Evolutionary conservation across 306 rosid species (phyloP), one percentile per base, ranked within the genome.

Genomic region (Ziziphus jujuba): DNA sequence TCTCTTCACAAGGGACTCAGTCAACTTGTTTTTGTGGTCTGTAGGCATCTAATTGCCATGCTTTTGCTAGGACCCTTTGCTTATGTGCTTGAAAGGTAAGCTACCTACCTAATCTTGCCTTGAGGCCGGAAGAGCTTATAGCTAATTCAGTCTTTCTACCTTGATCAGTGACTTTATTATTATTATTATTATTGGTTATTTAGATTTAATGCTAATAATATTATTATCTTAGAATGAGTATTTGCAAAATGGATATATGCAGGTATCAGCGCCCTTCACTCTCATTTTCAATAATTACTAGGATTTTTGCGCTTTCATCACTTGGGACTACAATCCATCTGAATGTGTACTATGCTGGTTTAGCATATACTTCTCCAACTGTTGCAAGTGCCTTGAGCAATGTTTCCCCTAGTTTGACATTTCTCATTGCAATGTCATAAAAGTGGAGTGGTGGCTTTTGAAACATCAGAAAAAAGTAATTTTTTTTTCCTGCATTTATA

Each of bases 301-400:
- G 76, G 65, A 44, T 80, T 6, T 80, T 80, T 12, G 36, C 64
- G 38, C 73, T 80, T 3, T 25, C 85, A 31, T 58, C 67, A 8
- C 28, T 80, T 9, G 84, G 84, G 40, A 76, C 79, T 10, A 73
- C 85, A 10, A n/a, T n/a, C n/a, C n/a, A n/a, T n/a, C n/a, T n/a
- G n/a, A n/a, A n/a, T n/a, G n/a, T n/a, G n/a, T n/a, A 61, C 49
- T 69, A 69, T 24, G 70, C 79, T 35, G 85, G 82, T 38, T 51
- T 81, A 40, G 25, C 63, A 1, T 72, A 65, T 74, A 65, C 76
- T 61, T 77, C 79, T 35, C 59, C 77, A 5, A 73, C 82, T 0
- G 80, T 81, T n/a, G 74, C 65, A 13, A 11, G 50, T 19, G 82
- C 82, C 65, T 73, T 81, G 45, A 70, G 71, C 38, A 81, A 81